A percentile compares a stretch with the other conserved stretches of the same genome.
These are phyloP conservation scores for Sarcomyxa edulis DNA, from an alignment of 768 basidiomycete genomes.

Conservation along the genomic window DNA sequence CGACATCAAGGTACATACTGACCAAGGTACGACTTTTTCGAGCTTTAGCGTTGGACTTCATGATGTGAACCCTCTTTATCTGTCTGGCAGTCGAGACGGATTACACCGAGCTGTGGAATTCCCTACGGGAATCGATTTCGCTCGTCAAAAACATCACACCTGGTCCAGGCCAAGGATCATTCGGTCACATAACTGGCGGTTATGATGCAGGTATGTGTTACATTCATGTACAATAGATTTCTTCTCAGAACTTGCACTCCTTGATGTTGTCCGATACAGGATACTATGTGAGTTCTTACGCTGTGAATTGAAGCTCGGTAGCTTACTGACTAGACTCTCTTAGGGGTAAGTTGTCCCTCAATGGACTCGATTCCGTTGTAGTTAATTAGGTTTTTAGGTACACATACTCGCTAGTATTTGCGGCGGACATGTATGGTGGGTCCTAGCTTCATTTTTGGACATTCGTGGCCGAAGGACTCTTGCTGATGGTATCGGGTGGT, in stretches of 20 bases:
- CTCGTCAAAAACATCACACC: constrained; percentile 58
- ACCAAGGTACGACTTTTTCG: constrained; percentile 41
- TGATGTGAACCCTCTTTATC: constrained; percentile 1
- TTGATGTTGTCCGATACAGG: too few relatives aligned
- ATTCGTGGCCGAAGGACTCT: background rate
- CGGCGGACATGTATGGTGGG: constrained; percentile 53
- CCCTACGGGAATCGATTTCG: constrained; percentile 62
- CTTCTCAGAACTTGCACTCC: too few relatives aligned
- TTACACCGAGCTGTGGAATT: constrained; percentile 78
- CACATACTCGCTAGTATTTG: constrained; percentile 69
- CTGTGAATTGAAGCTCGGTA: too few relatives aligned
- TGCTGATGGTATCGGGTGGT: background rate
- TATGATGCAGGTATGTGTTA: constrained; percentile 61
- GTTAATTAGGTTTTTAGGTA: constrained; percentile 37
- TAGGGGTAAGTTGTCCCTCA: constrained; percentile 49
- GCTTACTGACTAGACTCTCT: too few relatives aligned
- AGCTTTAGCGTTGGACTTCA: background rate
- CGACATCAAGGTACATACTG: constrained; percentile 71
- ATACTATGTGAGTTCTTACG: too few relatives aligned
- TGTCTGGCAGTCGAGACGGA: constrained; percentile 47
- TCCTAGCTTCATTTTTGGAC: background rate
- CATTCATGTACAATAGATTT: too few relatives aligned
- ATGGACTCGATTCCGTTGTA: too few relatives aligned
- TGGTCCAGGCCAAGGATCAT: constrained; percentile 67
- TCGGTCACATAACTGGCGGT: constrained; percentile 74